Conservation (phyloP, 371 early-diverging fungal species). For the Apophysomyces sp. region DNA sequence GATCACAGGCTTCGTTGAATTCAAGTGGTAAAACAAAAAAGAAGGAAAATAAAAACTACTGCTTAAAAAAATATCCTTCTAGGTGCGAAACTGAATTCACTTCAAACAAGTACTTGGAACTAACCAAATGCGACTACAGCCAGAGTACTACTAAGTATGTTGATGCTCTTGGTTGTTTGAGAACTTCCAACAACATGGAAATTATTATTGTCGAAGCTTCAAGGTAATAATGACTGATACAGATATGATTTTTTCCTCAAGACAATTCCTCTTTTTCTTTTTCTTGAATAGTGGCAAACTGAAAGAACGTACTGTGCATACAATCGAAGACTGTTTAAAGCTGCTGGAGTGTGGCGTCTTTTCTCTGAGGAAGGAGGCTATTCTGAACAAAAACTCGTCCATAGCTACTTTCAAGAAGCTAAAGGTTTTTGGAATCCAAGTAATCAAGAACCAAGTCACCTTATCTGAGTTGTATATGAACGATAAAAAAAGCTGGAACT, state of each 20-base stretch:
- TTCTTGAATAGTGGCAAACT: too few relatives aligned
- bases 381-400: too few relatives aligned
- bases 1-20: too few relatives aligned
- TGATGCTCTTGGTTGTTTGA: background rate
- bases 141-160: background rate
- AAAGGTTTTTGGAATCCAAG: background rate
- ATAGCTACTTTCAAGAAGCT: background rate
- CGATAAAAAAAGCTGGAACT: conserved; percentile 5
- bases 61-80: too few relatives aligned
- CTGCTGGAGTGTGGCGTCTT: too few relatives aligned
- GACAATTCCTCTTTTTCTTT: background rate
- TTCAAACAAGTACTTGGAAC: too few relatives aligned
- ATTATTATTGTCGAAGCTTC: conserved; percentile 15
- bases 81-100: too few relatives aligned
- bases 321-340: too few relatives aligned
- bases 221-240: conserved; percentile 3
- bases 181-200: conserved; percentile 6
- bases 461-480: conserved; percentile 5
- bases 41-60: too few relatives aligned
- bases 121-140: conserved; percentile 5
- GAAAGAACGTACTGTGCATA: too few relatives aligned
- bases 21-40: too few relatives aligned
- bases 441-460: conserved; percentile 5
- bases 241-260: background rate
- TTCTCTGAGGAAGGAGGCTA: too few relatives aligned